A percentile compares a stretch with the other conserved stretches of the same genome.
phyloP scores from a whole-genome alignment of 2,329 filamentous ascomycete species.

The Fonsecaea erecta region DNA sequence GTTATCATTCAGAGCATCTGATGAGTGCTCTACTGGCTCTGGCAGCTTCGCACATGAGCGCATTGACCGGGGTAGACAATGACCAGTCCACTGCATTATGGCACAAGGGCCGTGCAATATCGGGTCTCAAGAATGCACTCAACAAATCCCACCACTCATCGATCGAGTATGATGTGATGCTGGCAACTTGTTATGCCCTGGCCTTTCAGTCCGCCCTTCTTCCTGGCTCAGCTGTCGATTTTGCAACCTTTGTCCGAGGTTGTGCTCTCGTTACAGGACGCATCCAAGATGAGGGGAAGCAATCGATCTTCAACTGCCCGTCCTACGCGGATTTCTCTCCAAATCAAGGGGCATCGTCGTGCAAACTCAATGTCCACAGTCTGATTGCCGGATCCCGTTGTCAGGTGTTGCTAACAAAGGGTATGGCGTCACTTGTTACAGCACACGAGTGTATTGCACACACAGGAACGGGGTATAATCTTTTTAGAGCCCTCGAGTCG shows the following conservation, averaged over 20 bases:
- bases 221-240: conserved; percentile 39
- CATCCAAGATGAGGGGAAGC: conserved; percentile 34
- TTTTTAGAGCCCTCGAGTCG: conserved; percentile 32
- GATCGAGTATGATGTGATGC: conserved; percentile 36
- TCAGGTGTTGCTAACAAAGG: conserved; percentile 31
- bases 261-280: conserved; percentile 42
- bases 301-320: conserved; percentile 18
- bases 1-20: conserved; percentile 67
- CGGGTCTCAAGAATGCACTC: conserved; percentile 62
- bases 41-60: conserved; percentile 62
- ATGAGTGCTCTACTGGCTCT: conserved; percentile 73
- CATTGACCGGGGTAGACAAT: conserved; percentile 52
- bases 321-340: neutral
- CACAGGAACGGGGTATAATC: neutral
- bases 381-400: conserved; percentile 24
- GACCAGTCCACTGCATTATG: conserved; percentile 62
- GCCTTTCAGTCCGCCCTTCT: conserved; percentile 40
- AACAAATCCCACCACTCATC: conserved; percentile 27
- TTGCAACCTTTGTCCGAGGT: conserved; percentile 40
- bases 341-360: neutral
- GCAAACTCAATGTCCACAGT: neutral
- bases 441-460: neutral
- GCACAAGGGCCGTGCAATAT: conserved; percentile 68
- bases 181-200: conserved; percentile 41
- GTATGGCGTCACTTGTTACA: conserved; percentile 4